These are phyloP conservation scores for Solanum dulcamara DNA, from an alignment of 257 asterid species.

Conservation along the genomic window DNA sequence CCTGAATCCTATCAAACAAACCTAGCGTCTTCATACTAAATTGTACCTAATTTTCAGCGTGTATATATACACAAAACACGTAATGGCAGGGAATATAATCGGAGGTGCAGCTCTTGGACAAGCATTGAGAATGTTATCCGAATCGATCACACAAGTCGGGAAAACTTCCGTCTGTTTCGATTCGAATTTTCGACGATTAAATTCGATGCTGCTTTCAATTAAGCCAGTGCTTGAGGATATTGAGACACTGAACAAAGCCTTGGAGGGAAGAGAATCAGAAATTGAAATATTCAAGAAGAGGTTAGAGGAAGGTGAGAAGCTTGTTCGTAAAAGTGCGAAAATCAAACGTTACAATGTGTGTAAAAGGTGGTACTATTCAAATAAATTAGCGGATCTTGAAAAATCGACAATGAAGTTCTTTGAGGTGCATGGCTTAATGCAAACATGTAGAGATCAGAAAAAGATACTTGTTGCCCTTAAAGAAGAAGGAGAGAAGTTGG, in stretches of 20 bases:
- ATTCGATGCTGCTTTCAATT: not conserved
- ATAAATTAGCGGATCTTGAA: conserved; percentile 8
- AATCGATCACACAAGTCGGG: not conserved
- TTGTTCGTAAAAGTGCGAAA: conserved; percentile 5
- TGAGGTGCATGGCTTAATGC: conserved; percentile 18
- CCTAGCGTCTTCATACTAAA: not conserved
- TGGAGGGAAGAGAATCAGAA: conserved; percentile 11
- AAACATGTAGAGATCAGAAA: conserved; percentile 14
- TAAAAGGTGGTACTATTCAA: conserved; percentile 12
- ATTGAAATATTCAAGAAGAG: not conserved
- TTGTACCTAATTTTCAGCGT: not conserved
- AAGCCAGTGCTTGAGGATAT: conserved; percentile 19
- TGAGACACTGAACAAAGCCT: conserved; percentile 12
- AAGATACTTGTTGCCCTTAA: conserved; percentile 7
- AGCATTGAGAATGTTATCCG: not conserved
- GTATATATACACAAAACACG: not conserved
- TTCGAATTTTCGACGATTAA: conserved; percentile 7
- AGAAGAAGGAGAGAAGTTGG: conserved; percentile 10
- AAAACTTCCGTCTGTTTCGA: conserved; percentile 5
- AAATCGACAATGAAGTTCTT: conserved; percentile 7
- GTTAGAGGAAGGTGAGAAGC: conserved; percentile 9
- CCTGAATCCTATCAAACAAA: not conserved
- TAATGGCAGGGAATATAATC: not conserved
- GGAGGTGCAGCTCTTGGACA: conserved; percentile 6
- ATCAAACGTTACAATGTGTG: conserved; percentile 10